Percentiles rank a stretch among this genome's conserved stretches.
Conservation (phyloP, 1,139 yeast species). For the Meyerozyma guilliermondii region DNA sequence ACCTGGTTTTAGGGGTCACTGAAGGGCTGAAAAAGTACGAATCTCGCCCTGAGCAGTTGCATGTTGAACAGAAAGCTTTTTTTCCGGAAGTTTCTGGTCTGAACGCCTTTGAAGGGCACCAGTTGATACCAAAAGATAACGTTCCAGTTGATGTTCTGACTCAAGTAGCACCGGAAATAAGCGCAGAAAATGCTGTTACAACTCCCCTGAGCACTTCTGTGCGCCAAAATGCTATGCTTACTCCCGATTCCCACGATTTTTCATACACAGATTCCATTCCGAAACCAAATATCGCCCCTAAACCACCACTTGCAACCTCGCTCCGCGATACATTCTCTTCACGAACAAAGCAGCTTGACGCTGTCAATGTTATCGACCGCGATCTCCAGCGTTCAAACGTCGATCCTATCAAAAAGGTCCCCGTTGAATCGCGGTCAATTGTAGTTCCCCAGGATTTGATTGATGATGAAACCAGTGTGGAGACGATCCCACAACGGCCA, state of each 20-base stretch:
- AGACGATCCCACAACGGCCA: conserved; percentile 21
- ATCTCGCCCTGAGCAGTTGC: background rate
- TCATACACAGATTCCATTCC: conserved; percentile 1
- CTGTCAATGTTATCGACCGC: conserved; percentile 1
- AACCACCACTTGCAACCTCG: background rate
- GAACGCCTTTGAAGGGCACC: too few relatives aligned
- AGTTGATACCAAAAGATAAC: too few relatives aligned
- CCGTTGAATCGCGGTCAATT: conserved; percentile 6
- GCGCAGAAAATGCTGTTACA: too few relatives aligned
- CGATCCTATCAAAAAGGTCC: conserved; percentile 2
- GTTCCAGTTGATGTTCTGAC: too few relatives aligned
- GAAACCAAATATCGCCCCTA: background rate
- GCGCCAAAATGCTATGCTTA: background rate
- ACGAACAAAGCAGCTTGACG: background rate
- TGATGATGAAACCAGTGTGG: conserved; percentile 34
- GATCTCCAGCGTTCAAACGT: conserved; percentile 1
- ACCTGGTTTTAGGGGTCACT: background rate
- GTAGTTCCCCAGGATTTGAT: conserved; percentile 16
- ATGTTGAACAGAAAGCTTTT: too few relatives aligned
- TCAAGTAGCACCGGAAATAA: too few relatives aligned
- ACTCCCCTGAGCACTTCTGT: too few relatives aligned
- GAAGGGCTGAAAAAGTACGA: background rate
- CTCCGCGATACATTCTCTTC: background rate
- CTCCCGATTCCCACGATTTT: background rate
- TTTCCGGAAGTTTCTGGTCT: too few relatives aligned